Evolutionary conservation across 148 eudicot genomes (phyloP), one percentile per base, ranked within the genome.

Genomic region (Rhododendron simsii): DNA sequence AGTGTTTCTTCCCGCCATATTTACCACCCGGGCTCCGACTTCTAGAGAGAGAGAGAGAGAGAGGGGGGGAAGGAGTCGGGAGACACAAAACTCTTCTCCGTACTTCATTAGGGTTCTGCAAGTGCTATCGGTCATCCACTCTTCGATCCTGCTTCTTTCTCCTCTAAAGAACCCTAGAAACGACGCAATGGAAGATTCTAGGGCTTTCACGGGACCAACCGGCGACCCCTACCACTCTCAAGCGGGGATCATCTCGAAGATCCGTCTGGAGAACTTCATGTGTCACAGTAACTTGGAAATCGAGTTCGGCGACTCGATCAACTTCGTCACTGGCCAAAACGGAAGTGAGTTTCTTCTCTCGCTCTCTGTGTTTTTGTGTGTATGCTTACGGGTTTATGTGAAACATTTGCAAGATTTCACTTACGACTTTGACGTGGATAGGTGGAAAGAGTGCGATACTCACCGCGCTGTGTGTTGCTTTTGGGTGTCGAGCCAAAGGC

Each of bases 381-480:
- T 55, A 39, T 48, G 69, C 26, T 3, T 16, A 26, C 30, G n/a
- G 47, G 28, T 78, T 4, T 81, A n/a, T 41, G 57, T 81, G 45
- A 18, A 11, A 26, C 11, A 14, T 21, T 10, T 61, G 37, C 20
- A 12, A 41, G 20, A 5, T 39, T 80, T 59, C 28, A 83, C 81
- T 71, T 37, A 85, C 81, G 51, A 55, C 71, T 59, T 63, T 59
- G 13, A 15, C 57, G 55, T 77, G 83, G 55, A 61, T 86, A 98
- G 99, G 99, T 86, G 99, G 99, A 12, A 98, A 98, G 90, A 98
- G 99, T 86, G 98, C 99, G 33, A 98, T 98, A 81, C 88, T 98
- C 87, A 98, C 99, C 39, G 99, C 99, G 41, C 85, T 98, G n/a
- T 93, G 96, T 87, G 90, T 98, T 65, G 99, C 98, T 21, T 98